phyloP scores from a whole-genome alignment of 169 alveolate genomes.

The Plasmodium ovale region DNA sequence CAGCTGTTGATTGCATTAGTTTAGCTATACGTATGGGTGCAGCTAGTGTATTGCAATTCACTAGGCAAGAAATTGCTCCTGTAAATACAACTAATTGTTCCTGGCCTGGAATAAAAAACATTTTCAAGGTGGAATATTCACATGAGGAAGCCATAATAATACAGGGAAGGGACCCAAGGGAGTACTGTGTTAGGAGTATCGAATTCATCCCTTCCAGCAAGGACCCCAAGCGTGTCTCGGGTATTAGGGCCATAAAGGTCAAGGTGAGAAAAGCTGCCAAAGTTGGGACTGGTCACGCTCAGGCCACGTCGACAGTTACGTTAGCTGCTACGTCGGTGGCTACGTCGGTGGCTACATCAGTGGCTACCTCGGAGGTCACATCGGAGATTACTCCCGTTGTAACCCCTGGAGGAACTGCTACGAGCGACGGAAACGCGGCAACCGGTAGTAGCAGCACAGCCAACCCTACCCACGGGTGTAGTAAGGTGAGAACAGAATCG shows the following conservation, averaged over 20 bases:
- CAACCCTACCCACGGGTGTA: background rate
- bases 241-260: slow-evolving; percentile 76
- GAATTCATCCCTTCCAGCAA: slow-evolving; percentile 79
- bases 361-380: background rate
- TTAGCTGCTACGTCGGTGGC: background rate
- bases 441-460: background rate
- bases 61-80: slow-evolving; percentile 78
- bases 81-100: slow-evolving; percentile 30
- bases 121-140: slow-evolving; percentile 79
- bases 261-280: slow-evolving; percentile 26
- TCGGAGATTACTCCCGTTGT: background rate
- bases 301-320: background rate
- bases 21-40: slow-evolving; percentile 85
- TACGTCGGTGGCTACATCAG: background rate
- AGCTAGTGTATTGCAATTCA: slow-evolving; percentile 81
- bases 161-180: slow-evolving; percentile 85
- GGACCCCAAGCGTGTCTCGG: slow-evolving; percentile 79
- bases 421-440: too few relatives aligned
- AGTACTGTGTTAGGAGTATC: slow-evolving; percentile 77
- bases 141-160: slow-evolving; percentile 81
- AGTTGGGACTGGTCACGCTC: background rate
- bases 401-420: background rate
- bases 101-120: slow-evolving; percentile 77
- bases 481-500: background rate
- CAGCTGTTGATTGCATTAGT: slow-evolving; percentile 85